A percentile compares a stretch with the other conserved stretches of the same genome.
These are phyloP conservation scores for Tulasnella sp. DNA, from an alignment of 768 basidiomycete species.

Conservation along the genomic window DNA sequence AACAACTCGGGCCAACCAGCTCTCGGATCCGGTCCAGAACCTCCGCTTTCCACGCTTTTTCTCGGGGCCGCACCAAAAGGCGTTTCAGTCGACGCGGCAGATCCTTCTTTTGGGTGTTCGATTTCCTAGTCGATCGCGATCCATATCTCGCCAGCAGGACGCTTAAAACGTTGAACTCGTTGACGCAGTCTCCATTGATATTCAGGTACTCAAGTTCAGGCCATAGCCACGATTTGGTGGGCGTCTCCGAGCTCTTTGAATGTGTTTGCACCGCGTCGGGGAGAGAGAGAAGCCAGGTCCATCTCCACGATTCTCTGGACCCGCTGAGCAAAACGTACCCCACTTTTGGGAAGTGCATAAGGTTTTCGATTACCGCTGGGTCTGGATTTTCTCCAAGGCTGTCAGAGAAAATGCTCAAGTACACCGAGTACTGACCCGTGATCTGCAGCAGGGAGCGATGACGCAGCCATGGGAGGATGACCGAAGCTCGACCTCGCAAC, in stretches of 20 bases:
- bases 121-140: background rate
- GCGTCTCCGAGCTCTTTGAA: background rate
- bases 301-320: background rate
- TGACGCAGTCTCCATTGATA: background rate
- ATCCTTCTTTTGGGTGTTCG: background rate
- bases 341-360: background rate
- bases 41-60: background rate
- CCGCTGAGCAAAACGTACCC: background rate
- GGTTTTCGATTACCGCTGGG: background rate
- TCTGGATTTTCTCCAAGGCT: background rate
- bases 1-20: background rate
- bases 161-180: background rate
- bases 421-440: background rate
- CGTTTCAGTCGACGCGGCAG: background rate
- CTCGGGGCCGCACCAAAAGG: background rate
- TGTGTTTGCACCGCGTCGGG: background rate
- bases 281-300: background rate
- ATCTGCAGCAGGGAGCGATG: background rate
- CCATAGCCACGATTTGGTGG: background rate
- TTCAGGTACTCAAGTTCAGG: background rate
- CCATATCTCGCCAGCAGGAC: background rate
- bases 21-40: background rate
- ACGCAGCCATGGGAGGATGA: background rate
- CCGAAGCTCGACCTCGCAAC: background rate
- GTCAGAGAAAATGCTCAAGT: background rate